Evolutionary conservation across 805 yeast genomes (phyloP), one percentile per base, ranked within the genome.

Genomic region (Lachancea meyersii): DNA sequence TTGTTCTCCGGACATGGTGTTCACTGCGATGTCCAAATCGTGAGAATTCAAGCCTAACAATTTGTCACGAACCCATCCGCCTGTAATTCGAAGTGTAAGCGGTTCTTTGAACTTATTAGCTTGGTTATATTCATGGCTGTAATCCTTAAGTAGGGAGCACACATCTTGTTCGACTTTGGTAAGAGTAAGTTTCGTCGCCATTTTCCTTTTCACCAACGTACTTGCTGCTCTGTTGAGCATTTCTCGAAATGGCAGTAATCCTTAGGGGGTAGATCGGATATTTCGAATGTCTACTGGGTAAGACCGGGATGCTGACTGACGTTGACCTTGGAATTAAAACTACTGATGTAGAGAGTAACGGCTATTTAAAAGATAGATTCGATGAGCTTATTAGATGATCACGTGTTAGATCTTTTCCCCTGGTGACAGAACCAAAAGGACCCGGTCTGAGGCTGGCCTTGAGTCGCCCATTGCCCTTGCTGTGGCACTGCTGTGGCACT

Each of bases 11-110:
- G 95, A 77, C 56, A 86, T 65, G 42, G 71, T 71, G 61, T 93
- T 88, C 37, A 93, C 78, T 5, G 97, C 97, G 37, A 93, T 86
- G 55, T 93, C 99, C 23, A 93, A 70, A 61, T 93, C 99, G 57
- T 91, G 80, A 32, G 91, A 80, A 18, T 77, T 78, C 36, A 73
- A 72, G 0, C 95, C 95, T 23, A 93, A 68, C 22, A 93, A 68
- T 64, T 93, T 93, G 62, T 93, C 98, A 53, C 98, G 74, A 2
- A 93, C 98, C 98, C 98, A 91, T 0, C 98, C 98, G 27, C 98
- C 98, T 0, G 97, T 89, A 51, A 93, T 85, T 47, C 98, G 63
- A 30, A 48, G 51, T n/a, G 40, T 49, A 43, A 54, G 39, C 6
- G 57, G 61, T 32, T 51, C 58, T 14, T 35, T 18, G 10, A 14